Percentiles rank a stretch among this genome's conserved stretches.
Evolutionary conservation across 805 yeast genomes (phyloP).

Genomic region (Kazachstania bromeliacearum): DNA sequence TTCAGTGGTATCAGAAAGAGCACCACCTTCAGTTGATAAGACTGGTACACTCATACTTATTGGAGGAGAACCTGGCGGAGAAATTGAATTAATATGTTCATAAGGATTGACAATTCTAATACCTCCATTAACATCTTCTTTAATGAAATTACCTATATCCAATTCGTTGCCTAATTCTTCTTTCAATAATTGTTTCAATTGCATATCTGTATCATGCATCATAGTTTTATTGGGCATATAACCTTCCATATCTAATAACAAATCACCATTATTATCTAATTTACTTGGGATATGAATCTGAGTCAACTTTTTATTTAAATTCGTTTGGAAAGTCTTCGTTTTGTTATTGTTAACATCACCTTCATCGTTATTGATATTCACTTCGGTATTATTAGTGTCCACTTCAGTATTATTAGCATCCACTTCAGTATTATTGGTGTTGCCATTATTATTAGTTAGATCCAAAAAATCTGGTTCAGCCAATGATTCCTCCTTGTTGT

Average conservation of each 20-base stretch:
- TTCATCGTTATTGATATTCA: neutral
- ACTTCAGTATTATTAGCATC: neutral
- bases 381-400: too few species aligned
- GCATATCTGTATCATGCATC: constrained; percentile 64
- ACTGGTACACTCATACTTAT: constrained; percentile 12
- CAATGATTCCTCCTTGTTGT: constrained; percentile 13
- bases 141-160: constrained; percentile 37
- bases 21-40: constrained; percentile 2
- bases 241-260: constrained; percentile 89
- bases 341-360: neutral
- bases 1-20: neutral
- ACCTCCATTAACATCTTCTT: constrained; percentile 59
- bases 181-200: constrained; percentile 59
- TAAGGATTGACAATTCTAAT: constrained; percentile 43
- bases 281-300: constrained; percentile 78
- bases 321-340: constrained; percentile 22
- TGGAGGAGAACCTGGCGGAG: constrained; percentile 12
- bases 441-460: neutral
- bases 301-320: constrained; percentile 54
- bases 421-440: too few species aligned
- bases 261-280: constrained; percentile 80
- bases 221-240: constrained; percentile 80
- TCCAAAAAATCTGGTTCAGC: too few species aligned
- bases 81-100: constrained; percentile 9
- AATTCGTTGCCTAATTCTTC: constrained; percentile 61